A percentile compares a stretch with the other conserved stretches of the same genome.
phyloP scores from a whole-genome alignment of 108 stramenopile genomes.

The Schizochytrium sp. region DNA sequence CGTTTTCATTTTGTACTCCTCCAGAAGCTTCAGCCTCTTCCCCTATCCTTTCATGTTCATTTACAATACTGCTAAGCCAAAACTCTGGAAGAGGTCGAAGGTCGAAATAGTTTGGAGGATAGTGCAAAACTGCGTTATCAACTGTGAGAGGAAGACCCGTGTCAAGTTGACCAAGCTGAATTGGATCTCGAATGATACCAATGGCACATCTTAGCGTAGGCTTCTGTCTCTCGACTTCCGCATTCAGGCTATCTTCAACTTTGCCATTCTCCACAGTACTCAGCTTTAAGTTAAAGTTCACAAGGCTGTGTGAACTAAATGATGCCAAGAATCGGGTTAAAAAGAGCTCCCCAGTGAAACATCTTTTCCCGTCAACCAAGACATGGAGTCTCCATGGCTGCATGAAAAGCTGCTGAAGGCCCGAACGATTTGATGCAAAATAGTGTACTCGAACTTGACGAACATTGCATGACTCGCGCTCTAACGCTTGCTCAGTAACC shows the following conservation, averaged over 20 bases:
- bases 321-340: conserved; percentile 25
- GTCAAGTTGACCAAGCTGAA: conserved; percentile 31
- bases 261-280: not conserved
- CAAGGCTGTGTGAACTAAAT: not conserved
- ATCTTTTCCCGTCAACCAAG: not conserved
- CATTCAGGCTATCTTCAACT: not conserved
- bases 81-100: conserved; percentile 6
- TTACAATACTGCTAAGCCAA: conserved; percentile 10
- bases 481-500: not conserved
- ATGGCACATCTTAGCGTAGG: not conserved
- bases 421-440: not conserved
- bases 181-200: conserved; percentile 4
- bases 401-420: conserved; percentile 45
- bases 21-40: too few species aligned
- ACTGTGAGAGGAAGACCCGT: conserved; percentile 30
- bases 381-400: not conserved
- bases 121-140: not conserved
- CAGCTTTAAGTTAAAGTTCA: conserved; percentile 4
- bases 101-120: conserved; percentile 58
- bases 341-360: conserved; percentile 11
- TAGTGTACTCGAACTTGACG: conserved; percentile 34
- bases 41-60: not conserved
- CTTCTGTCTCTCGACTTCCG: not conserved
- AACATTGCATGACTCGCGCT: not conserved
- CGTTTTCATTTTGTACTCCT: too few species aligned